These are phyloP conservation scores for Cadophora luteo-olivacea DNA, from an alignment of 2,329 filamentous ascomycete genomes.

Conservation along the genomic window DNA sequence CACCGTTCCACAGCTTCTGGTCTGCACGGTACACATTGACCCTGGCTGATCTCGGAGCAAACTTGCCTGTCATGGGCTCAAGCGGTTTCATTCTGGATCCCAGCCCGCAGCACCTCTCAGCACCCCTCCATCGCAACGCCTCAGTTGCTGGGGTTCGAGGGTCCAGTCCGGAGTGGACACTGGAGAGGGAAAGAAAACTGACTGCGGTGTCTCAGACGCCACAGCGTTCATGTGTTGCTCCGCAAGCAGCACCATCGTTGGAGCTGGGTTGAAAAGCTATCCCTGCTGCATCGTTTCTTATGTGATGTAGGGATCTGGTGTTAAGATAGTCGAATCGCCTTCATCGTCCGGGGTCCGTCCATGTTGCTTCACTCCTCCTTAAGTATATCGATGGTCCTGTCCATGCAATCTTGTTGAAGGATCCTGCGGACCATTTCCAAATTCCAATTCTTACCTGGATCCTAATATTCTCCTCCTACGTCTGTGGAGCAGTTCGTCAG, in stretches of 20 bases:
- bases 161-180: constrained; percentile 4
- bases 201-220: constrained; percentile 37
- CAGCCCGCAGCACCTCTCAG: constrained; percentile 3
- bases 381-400: constrained; percentile 35
- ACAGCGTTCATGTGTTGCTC: constrained; percentile 33
- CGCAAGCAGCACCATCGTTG: constrained; percentile 23
- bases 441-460: constrained; percentile 25
- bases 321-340: constrained; percentile 33
- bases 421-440: constrained; percentile 32
- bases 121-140: constrained; percentile 17
- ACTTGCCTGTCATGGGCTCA: constrained; percentile 28
- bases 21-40: constrained; percentile 33
- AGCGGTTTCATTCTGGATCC: constrained; percentile 37
- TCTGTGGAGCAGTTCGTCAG: constrained; percentile 22
- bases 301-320: constrained; percentile 30
- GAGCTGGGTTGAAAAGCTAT: constrained; percentile 23
- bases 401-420: constrained; percentile 21
- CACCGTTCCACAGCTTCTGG: constrained; percentile 10
- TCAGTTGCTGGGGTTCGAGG: constrained; percentile 11
- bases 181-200: constrained; percentile 13
- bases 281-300: constrained; percentile 33
- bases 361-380: constrained; percentile 24
- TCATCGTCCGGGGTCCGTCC: constrained; percentile 27
- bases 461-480: constrained; percentile 27
- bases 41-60: constrained; percentile 23